A percentile compares a stretch with the other conserved stretches of the same genome.
Evolutionary conservation across 2,329 filamentous ascomycete genomes (phyloP).

Genomic region (Sarocladium kiliense): DNA sequence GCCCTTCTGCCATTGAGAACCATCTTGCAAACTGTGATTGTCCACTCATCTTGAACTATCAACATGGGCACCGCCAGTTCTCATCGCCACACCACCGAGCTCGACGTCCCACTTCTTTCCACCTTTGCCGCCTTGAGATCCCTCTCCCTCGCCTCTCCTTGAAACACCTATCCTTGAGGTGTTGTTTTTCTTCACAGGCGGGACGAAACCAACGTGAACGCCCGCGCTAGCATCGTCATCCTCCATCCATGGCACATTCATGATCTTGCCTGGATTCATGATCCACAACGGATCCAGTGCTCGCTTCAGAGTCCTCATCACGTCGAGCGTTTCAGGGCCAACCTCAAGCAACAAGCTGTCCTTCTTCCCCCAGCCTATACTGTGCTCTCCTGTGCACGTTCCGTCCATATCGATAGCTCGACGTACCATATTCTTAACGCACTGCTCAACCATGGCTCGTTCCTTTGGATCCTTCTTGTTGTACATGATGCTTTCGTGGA

Average conservation of each 20-base stretch:
- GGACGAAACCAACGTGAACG: constrained; percentile 2
- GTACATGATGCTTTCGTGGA: constrained; percentile 91
- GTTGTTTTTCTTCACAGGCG: constrained; percentile 14
- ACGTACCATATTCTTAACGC: constrained; percentile 85
- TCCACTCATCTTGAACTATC: background rate
- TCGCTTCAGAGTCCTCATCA: constrained; percentile 82
- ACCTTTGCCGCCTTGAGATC: background rate
- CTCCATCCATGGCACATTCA: constrained; percentile 54
- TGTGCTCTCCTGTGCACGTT: constrained; percentile 86
- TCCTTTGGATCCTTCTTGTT: constrained; percentile 65
- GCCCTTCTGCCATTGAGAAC: background rate
- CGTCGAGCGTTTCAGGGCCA: constrained; percentile 70
- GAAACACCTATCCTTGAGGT: constrained; percentile 11
- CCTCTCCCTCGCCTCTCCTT: constrained; percentile 2
- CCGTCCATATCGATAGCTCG: constrained; percentile 92
- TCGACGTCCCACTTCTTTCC: constrained; percentile 10
- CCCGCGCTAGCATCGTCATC: constrained; percentile 15
- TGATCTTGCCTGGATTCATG: constrained; percentile 89
- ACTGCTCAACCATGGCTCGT: constrained; percentile 68
- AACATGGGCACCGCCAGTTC: background rate
- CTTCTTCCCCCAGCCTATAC: constrained; percentile 83
- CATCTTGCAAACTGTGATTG: background rate
- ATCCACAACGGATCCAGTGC: constrained; percentile 82
- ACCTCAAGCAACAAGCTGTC: constrained; percentile 73
- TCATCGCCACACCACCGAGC: constrained; percentile 8